These are phyloP conservation scores for Colletotrichum tanaceti DNA, from an alignment of 2,329 filamentous ascomycete species.

Conservation along the genomic window DNA sequence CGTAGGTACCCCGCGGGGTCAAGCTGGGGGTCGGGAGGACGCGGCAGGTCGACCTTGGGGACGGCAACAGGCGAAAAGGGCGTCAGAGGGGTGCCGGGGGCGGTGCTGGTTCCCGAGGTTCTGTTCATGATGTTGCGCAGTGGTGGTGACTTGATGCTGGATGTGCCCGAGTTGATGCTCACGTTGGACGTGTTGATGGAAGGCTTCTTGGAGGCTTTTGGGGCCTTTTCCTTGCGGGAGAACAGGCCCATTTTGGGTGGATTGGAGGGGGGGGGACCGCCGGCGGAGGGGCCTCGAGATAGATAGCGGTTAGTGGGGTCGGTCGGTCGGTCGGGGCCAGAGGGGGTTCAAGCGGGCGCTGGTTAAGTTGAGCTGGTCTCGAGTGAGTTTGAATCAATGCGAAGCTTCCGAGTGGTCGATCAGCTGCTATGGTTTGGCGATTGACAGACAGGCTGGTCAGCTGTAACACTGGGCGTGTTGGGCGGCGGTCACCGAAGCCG, in stretches of 20 bases:
- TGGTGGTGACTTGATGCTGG: slow-evolving; percentile 58
- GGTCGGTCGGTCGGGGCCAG: slow-evolving; percentile 5
- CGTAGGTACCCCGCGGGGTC: slow-evolving; percentile 92
- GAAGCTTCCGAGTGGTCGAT: slow-evolving; percentile 21
- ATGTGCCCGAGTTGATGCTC: slow-evolving; percentile 64
- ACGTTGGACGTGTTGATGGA: slow-evolving; percentile 58
- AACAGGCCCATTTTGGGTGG: slow-evolving; percentile 64
- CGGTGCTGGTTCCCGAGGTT: slow-evolving; percentile 62
- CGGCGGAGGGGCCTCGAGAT: slow-evolving; percentile 11
- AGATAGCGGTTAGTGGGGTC: slow-evolving; percentile 25
- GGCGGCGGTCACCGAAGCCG: slow-evolving; percentile 21
- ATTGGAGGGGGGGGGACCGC: background rate
- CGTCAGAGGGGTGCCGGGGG: slow-evolving; percentile 60
- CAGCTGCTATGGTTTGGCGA: background rate
- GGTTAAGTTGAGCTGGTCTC: slow-evolving; percentile 1
- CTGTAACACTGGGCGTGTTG: slow-evolving; percentile 3
- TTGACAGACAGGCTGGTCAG: background rate
- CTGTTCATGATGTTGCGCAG: slow-evolving; percentile 57
- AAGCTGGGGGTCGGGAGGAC: slow-evolving; percentile 85
- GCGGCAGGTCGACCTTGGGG: slow-evolving; percentile 83
- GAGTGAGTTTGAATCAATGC: slow-evolving; percentile 12
- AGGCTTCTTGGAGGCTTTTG: slow-evolving; percentile 53
- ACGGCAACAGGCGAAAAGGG: slow-evolving; percentile 67
- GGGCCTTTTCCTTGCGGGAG: slow-evolving; percentile 64
- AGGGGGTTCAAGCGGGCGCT: slow-evolving; percentile 18